phyloP scores from a whole-genome alignment of 495 filamentous ascomycete species.

The Tuber umbilicatum region DNA sequence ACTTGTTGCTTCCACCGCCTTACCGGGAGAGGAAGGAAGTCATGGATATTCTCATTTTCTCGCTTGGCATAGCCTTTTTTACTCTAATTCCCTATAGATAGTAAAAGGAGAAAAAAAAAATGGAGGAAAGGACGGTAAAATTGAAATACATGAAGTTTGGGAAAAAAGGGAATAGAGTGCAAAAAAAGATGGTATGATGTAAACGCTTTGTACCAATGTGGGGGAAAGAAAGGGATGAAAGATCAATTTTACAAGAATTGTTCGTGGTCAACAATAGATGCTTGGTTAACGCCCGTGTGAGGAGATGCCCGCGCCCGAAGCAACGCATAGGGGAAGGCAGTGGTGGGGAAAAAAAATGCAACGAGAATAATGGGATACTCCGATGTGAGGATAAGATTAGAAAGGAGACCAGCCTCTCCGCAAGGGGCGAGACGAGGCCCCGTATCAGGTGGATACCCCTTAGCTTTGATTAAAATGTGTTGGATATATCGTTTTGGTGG shows the following conservation, averaged over 20 bases:
- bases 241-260: slow-evolving; percentile 32
- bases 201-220: slow-evolving; percentile 3
- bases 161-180: slow-evolving; percentile 6
- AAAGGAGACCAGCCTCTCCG: slow-evolving; percentile 4
- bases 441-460: slow-evolving; percentile 18
- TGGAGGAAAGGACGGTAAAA: neutral
- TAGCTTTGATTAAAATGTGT: slow-evolving; percentile 17
- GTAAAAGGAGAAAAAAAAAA: neutral
- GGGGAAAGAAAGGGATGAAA: slow-evolving; percentile 13
- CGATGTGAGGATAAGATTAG: neutral
- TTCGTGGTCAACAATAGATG: slow-evolving; percentile 25
- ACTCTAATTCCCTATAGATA: slow-evolving; percentile 5
- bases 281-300: slow-evolving; percentile 2
- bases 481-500: slow-evolving; percentile 8
- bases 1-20: neutral
- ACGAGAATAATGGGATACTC: slow-evolving; percentile 23
- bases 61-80: slow-evolving; percentile 4
- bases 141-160: neutral
- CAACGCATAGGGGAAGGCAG: slow-evolving; percentile 19
- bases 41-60: slow-evolving; percentile 6
- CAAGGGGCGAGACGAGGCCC: neutral
- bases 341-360: slow-evolving; percentile 16
- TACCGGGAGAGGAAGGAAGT: neutral
- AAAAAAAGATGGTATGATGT: slow-evolving; percentile 2
- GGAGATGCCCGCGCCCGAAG: slow-evolving; percentile 8